Percentiles rank a stretch among this genome's conserved stretches.
These are phyloP conservation scores for Tuber aestivum DNA, from an alignment of 495 filamentous ascomycete species.

Conservation along the genomic window DNA sequence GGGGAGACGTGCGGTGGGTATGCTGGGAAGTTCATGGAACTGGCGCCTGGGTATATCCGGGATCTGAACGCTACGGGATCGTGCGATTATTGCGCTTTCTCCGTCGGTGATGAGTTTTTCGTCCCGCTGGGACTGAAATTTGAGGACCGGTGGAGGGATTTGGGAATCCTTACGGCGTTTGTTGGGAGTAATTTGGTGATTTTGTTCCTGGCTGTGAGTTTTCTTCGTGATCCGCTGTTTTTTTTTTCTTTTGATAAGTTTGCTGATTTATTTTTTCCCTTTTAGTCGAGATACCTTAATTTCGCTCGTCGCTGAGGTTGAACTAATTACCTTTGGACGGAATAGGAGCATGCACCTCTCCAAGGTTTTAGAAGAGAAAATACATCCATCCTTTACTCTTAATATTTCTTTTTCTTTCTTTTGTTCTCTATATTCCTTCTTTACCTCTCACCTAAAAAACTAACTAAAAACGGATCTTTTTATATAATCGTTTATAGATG, in stretches of 20 bases:
- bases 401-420: not conserved
- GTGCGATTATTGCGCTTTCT: slow-evolving; percentile 74
- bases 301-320: slow-evolving; percentile 28
- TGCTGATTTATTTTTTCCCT: slow-evolving; percentile 4
- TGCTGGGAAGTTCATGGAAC: slow-evolving; percentile 55
- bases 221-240: not conserved
- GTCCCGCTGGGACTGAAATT: slow-evolving; percentile 58
- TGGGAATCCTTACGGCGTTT: slow-evolving; percentile 70
- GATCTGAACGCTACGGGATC: slow-evolving; percentile 52
- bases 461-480: not conserved
- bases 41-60: slow-evolving; percentile 61
- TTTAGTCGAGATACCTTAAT: slow-evolving; percentile 33
- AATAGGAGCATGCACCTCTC: not conserved
- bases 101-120: slow-evolving; percentile 73
- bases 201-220: slow-evolving; percentile 55
- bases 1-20: slow-evolving; percentile 65
- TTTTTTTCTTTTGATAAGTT: no score
- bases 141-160: slow-evolving; percentile 66
- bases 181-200: slow-evolving; percentile 71
- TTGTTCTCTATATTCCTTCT: not conserved
- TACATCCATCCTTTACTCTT: not conserved
- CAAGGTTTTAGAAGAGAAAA: not conserved
- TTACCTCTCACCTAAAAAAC: not conserved
- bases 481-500: not conserved
- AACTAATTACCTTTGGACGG: not conserved